A percentile compares a stretch with the other conserved stretches of the same genome.
phyloP scores from a whole-genome alignment of 2,329 filamentous ascomycete genomes.

The Calonectria pauciramosa region DNA sequence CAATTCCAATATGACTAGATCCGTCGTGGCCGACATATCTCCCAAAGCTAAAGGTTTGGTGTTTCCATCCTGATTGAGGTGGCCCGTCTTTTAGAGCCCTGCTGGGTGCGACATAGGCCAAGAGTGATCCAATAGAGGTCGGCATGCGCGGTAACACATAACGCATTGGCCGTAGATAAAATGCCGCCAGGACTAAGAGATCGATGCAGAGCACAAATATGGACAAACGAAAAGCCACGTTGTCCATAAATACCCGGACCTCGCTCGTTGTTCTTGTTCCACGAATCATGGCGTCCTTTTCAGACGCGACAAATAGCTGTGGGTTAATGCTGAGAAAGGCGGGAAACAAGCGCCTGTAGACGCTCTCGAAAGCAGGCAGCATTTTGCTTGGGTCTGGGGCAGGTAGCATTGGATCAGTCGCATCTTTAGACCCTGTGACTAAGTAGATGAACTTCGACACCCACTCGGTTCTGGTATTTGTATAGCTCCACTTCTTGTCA shows the following conservation, averaged over 20 bases:
- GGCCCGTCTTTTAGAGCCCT: background rate
- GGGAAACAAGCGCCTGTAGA: background rate
- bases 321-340: background rate
- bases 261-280: background rate
- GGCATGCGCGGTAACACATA: conserved; percentile 6
- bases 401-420: background rate
- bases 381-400: background rate
- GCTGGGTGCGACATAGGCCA: conserved; percentile 16
- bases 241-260: conserved; percentile 8
- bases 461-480: background rate
- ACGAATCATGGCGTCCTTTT: background rate
- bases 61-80: background rate
- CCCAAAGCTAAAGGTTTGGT: conserved; percentile 16
- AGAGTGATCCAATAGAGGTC: background rate
- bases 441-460: background rate
- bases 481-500: background rate
- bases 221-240: background rate
- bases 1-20: conserved; percentile 4
- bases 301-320: background rate
- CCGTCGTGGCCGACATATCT: conserved; percentile 8
- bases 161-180: background rate
- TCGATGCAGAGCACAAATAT: background rate
- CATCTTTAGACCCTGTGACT: background rate
- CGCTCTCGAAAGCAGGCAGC: background rate
- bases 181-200: background rate